Percentiles rank a stretch among this genome's conserved stretches.
These are phyloP conservation scores for Physocladia obscura DNA, from an alignment of 192 early-diverging fungal species.

Conservation along the genomic window DNA sequence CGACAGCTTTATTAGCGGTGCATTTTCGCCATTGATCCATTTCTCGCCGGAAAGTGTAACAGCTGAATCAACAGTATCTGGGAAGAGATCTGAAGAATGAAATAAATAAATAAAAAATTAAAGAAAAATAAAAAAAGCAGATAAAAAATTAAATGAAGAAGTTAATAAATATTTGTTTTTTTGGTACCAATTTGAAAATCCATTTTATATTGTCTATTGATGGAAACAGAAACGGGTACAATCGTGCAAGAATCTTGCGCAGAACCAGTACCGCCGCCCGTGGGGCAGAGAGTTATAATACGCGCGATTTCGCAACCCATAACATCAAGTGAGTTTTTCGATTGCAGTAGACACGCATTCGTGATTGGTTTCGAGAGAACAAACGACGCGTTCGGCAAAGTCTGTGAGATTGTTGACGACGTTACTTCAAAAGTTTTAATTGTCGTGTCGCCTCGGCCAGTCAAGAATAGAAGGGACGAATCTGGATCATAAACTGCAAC, in stretches of 20 bases:
- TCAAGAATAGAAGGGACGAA: conserved; percentile 72
- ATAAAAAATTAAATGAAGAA: not conserved
- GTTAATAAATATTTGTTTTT: not conserved
- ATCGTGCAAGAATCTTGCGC: conserved; percentile 49
- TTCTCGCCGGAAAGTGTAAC: conserved; percentile 55
- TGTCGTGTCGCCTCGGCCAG: conserved; percentile 67
- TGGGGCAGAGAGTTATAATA: conserved; percentile 43
- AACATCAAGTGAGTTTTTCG: conserved; percentile 65
- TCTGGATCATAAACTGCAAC: conserved; percentile 71
- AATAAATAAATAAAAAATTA: not conserved
- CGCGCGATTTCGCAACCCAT: conserved; percentile 43
- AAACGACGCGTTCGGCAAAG: not conserved
- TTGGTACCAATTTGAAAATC: conserved; percentile 65
- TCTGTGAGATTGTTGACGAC: not conserved
- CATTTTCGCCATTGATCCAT: conserved; percentile 56
- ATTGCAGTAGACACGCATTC: conserved; percentile 66
- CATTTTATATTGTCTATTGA: conserved; percentile 72
- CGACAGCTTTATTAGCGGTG: not conserved
- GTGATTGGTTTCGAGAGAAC: conserved; percentile 28
- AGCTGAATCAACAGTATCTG: conserved; percentile 57
- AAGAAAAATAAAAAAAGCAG: not conserved
- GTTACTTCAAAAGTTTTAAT: conserved; percentile 69
- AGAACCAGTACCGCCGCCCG: conserved; percentile 22
- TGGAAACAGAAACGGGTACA: conserved; percentile 66
- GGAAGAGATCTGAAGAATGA: conserved; percentile 73